These are phyloP conservation scores for Leccinum arenicola DNA, from an alignment of 768 basidiomycete species.

Conservation along the genomic window DNA sequence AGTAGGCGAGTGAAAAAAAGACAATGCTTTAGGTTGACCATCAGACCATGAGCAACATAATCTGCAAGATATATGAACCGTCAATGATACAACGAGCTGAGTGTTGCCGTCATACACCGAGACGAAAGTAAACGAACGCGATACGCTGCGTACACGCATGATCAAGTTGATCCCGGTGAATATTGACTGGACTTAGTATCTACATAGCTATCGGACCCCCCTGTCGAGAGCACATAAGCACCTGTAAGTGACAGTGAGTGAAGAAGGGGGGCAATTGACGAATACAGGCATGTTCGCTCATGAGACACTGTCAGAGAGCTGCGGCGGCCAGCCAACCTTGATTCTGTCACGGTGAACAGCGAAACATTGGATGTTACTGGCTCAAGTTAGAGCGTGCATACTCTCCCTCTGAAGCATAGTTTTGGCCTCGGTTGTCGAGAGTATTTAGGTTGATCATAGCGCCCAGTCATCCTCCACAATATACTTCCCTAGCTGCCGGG, in stretches of 20 bases:
- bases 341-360: not conserved
- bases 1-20: too few species aligned
- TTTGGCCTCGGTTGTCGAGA: constrained; percentile 36
- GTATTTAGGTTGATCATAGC: constrained; percentile 26
- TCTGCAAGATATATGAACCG: too few species aligned
- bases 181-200: too few species aligned
- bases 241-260: not conserved
- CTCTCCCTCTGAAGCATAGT: constrained; percentile 5
- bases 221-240: not conserved
- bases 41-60: too few species aligned
- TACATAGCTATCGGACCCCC: not conserved
- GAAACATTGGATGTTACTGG: not conserved
- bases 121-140: too few species aligned
- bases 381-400: constrained; percentile 9
- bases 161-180: too few species aligned
- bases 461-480: constrained; percentile 28
- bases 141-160: too few species aligned
- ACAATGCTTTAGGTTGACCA: too few species aligned
- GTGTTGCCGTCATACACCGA: too few species aligned
- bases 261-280: not conserved
- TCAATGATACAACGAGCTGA: too few species aligned
- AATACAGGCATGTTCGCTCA: not conserved
- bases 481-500: constrained; percentile 8
- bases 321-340: not conserved
- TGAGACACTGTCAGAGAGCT: not conserved